Evolutionary conservation across 306 rosid genomes (phyloP), one percentile per base, ranked within the genome.

Genomic region (Casuarina cunninghamiana): DNA sequence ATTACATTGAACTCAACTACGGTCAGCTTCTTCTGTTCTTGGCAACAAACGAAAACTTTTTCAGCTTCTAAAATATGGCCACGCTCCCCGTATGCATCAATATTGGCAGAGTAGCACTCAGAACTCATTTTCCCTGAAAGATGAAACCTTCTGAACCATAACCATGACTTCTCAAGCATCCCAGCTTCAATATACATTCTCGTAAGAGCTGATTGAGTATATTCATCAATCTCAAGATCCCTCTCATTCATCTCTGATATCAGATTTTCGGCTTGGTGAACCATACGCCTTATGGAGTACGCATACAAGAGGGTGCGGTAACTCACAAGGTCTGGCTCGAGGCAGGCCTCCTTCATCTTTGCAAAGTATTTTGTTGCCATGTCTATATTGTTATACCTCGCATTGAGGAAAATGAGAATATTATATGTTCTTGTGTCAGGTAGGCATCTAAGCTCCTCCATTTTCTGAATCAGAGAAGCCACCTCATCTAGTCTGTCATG

Each of bases 1-100:
- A 94, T 89, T 91, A 94, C 95, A 69, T 94, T 94, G 81, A 88
- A 94, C 88, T 89, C 93, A 82, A 89, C 87, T 71, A 86, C 94
- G 12, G 79, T 83, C 73, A 83, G 83, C 75, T 81, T 93, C 76
- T 84, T 87, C 79, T 71, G 80, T 79, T 88, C 94, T 78, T 77
- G 89, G 88, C 93, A 91, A 82, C 89, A 87, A 21, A 51, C 35
- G 70, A 93, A 93, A 74, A 93, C 89, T 77, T 81, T 87, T 81
- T 93, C 94, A 63, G 98, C 98, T 91, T 91, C 93, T 67, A 61
- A 77, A 55, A 80, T 77, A 76, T 82, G 74, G 49, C 97, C 95
- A 71, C 75, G 88, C 77, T 91, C 88, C 3, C 95, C 98, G 74
- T 85, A 93, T 7, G 95, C 95, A 82, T 93, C 97, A 76, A 93